These are phyloP conservation scores for Lasiodiplodia citricola DNA, from an alignment of 2,329 filamentous ascomycete species.

Conservation along the genomic window DNA sequence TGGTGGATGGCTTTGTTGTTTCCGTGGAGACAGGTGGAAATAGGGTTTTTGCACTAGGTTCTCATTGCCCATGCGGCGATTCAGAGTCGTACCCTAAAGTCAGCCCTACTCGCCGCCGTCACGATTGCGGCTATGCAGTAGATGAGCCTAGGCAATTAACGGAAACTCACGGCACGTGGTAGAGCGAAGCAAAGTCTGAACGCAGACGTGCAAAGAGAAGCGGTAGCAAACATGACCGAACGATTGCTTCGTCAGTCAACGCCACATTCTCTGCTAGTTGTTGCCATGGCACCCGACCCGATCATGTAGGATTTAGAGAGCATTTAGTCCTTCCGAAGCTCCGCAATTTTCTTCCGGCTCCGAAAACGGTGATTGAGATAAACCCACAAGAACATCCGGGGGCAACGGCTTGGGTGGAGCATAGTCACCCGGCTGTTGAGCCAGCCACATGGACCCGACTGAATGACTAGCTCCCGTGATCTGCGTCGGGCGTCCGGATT, in stretches of 20 bases:
- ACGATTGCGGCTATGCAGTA: not conserved
- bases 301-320: not conserved
- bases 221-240: not conserved
- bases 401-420: not conserved
- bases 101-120: not conserved
- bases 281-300: not conserved
- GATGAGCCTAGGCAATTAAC: not conserved
- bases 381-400: not conserved
- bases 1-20: not conserved
- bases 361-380: not conserved
- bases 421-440: not conserved
- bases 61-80: not conserved
- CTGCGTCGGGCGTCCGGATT: slow-evolving; percentile 10
- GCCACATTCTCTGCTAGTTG: not conserved
- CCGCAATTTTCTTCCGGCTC: not conserved
- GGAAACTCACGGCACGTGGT: not conserved
- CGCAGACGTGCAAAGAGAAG: not conserved
- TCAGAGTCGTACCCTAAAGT: not conserved
- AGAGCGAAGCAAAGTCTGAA: not conserved
- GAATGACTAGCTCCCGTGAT: slow-evolving; percentile 20
- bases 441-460: slow-evolving; percentile 19
- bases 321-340: not conserved
- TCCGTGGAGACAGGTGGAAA: not conserved
- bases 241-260: not conserved
- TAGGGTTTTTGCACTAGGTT: not conserved